A percentile compares a stretch with the other conserved stretches of the same genome.
phyloP scores from a whole-genome alignment of 2,329 filamentous ascomycete genomes.

The Grosmannia penicillata region DNA sequence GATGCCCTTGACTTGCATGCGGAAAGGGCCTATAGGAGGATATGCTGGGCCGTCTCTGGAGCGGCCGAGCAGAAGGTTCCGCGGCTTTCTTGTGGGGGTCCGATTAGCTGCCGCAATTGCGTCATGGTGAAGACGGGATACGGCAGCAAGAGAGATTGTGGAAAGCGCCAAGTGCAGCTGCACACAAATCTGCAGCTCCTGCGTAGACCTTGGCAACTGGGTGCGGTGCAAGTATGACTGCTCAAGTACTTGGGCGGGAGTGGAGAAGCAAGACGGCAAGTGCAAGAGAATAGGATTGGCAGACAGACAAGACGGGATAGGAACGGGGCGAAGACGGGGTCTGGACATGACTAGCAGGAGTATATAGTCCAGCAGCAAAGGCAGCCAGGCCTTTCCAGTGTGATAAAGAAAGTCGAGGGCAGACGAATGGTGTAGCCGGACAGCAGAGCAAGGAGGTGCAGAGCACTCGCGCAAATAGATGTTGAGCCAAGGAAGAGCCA shows the following conservation, averaged over 20 bases:
- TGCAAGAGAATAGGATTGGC: background rate
- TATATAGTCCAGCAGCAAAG: background rate
- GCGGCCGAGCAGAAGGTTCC: too few species aligned
- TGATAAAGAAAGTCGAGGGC: background rate
- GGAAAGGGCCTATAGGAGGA: too few species aligned
- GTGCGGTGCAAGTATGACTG: background rate
- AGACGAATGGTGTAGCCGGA: too few species aligned
- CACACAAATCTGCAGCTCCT: background rate
- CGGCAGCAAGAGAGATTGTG: background rate
- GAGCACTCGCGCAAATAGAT: too few species aligned
- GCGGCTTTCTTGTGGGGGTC: too few species aligned
- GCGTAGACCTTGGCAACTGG: background rate
- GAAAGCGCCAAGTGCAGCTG: background rate
- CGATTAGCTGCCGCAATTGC: background rate
- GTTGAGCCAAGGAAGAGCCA: too few species aligned
- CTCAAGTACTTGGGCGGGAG: background rate
- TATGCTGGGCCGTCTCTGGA: too few species aligned
- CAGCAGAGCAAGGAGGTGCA: too few species aligned
- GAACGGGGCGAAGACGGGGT: background rate
- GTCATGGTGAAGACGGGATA: background rate
- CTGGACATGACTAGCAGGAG: background rate
- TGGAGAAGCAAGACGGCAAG: background rate
- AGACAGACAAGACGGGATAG: background rate
- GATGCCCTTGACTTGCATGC: too few species aligned
- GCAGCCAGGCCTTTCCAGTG: background rate